A percentile compares a stretch with the other conserved stretches of the same genome.
Conservation (phyloP, 805 yeast genomes). For the Candida ipomoeae region DNA sequence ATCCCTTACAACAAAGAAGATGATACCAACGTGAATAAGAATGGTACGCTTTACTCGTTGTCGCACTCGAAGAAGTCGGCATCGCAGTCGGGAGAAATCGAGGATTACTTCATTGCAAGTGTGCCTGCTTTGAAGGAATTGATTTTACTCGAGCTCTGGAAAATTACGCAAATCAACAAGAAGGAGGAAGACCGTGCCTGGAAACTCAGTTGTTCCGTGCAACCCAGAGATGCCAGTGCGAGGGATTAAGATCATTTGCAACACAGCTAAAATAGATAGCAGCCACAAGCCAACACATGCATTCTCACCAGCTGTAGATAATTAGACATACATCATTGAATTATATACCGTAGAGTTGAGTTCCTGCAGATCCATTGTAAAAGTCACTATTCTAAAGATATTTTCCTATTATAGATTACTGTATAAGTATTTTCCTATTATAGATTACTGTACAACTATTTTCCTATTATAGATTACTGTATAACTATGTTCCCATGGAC, state of each 20-base stretch:
- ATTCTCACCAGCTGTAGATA: no score
- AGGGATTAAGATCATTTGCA: background rate
- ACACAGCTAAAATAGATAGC: background rate
- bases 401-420: no score
- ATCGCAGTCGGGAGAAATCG: conserved; percentile 14
- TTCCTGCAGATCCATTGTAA: no score
- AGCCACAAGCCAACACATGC: background rate
- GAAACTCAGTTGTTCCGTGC: conserved; percentile 62
- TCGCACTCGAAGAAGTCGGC: conserved; percentile 11
- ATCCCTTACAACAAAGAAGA: conserved; percentile 45
- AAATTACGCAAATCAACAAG: conserved; percentile 56
- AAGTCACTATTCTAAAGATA: no score
- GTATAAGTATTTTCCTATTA: no score
- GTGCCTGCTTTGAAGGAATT: conserved; percentile 51
- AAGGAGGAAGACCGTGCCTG: conserved; percentile 67
- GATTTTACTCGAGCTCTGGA: conserved; percentile 65
- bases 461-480: no score
- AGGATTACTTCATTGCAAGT: conserved; percentile 38
- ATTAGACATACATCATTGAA: no score
- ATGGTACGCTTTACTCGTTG: conserved; percentile 21
- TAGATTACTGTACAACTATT: no score
- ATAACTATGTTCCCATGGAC: no score
- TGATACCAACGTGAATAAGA: conserved; percentile 14
- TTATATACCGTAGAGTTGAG: no score
- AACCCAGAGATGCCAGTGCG: conserved; percentile 40